Evolutionary conservation across 2,329 filamentous ascomycete genomes (phyloP).

Genomic region (Fusarium citri): DNA sequence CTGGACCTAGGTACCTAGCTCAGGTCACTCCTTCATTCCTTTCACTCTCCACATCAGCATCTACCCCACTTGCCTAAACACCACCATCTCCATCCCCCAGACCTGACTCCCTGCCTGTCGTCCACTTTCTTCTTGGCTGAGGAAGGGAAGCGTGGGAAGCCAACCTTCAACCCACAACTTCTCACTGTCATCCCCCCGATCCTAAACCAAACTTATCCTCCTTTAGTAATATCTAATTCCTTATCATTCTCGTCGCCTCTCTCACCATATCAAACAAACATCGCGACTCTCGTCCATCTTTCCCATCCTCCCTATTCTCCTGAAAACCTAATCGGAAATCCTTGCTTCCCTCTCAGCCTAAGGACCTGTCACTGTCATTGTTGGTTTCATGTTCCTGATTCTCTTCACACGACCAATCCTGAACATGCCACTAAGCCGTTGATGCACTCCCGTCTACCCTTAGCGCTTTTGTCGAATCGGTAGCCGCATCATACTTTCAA

Average conservation of each 20-base stretch:
- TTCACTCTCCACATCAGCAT: slow-evolving; percentile 32
- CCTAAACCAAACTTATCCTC: neutral
- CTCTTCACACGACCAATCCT: slow-evolving; percentile 25
- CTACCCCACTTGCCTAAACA: slow-evolving; percentile 37
- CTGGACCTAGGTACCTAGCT: neutral
- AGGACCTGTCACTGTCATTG: slow-evolving; percentile 1
- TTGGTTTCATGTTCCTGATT: slow-evolving; percentile 38
- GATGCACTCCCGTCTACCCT: slow-evolving; percentile 36
- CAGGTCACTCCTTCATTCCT: slow-evolving; percentile 30
- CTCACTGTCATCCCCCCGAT: neutral
- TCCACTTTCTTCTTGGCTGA: slow-evolving; percentile 22
- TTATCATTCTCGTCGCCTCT: neutral
- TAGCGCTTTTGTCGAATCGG: slow-evolving; percentile 11
- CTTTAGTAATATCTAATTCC: slow-evolving; percentile 9
- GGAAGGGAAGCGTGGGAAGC: neutral
- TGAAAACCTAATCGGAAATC: slow-evolving; percentile 7
- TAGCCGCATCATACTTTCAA: neutral
- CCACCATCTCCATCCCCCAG: slow-evolving; percentile 30
- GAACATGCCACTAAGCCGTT: slow-evolving; percentile 39
- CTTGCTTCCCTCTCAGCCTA: neutral
- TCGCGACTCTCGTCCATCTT: neutral
- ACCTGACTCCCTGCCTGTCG: slow-evolving; percentile 23
- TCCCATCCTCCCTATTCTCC: neutral
- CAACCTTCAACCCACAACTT: slow-evolving; percentile 1
- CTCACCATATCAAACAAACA: slow-evolving; percentile 5